Evolutionary conservation across 306 rosid species (phyloP).

Genomic region (Corylus heterophylla): DNA sequence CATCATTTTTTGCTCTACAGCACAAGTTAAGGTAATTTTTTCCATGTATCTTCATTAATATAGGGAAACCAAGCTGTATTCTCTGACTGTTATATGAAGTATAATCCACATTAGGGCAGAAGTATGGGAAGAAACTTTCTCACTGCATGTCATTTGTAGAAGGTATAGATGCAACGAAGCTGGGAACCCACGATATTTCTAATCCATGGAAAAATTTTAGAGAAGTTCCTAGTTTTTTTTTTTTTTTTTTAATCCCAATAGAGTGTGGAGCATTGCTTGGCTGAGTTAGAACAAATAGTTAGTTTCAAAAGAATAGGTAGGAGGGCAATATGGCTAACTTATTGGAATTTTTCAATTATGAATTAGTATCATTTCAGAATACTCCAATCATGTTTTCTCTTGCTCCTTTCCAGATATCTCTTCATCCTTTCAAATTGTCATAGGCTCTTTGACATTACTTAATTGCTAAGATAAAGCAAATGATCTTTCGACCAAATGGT

Average conservation of each 20-base stretch:
- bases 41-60: neutral
- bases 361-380: neutral
- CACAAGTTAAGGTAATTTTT: neutral
- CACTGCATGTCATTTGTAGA: neutral
- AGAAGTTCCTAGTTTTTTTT: neutral
- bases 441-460: neutral
- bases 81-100: neutral
- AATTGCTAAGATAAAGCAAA: neutral
- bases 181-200: slow-evolving; percentile 6
- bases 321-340: neutral
- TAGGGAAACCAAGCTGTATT: neutral
- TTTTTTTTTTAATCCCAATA: too few species aligned
- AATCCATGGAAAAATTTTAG: too few species aligned
- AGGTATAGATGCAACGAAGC: neutral
- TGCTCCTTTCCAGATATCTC: neutral
- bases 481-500: neutral
- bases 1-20: neutral
- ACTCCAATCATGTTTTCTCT: neutral
- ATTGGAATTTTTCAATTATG: neutral
- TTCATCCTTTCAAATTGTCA: neutral
- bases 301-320: neutral
- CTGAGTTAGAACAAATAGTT: too few species aligned
- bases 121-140: slow-evolving; percentile 13
- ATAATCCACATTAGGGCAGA: neutral
- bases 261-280: neutral